Evolutionary conservation across 2,329 filamentous ascomycete genomes (phyloP).

Genomic region (Daldinia sp.): DNA sequence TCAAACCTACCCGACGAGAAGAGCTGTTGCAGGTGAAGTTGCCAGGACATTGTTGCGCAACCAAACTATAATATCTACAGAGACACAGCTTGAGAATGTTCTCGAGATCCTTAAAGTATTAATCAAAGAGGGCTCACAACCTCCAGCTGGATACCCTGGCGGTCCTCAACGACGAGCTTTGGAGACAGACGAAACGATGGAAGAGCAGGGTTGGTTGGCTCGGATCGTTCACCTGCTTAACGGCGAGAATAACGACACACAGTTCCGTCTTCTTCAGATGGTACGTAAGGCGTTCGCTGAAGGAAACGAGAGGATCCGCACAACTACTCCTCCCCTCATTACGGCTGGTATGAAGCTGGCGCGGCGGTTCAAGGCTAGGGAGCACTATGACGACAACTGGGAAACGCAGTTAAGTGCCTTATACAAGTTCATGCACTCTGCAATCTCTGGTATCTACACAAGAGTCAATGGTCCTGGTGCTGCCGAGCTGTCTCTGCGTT

Average conservation of each 20-base stretch:
- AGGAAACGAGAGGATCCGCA: slow-evolving; percentile 94
- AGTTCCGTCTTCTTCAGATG: slow-evolving; percentile 92
- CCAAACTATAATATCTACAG: slow-evolving; percentile 81
- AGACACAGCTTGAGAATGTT: slow-evolving; percentile 86
- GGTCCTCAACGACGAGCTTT: slow-evolving; percentile 78
- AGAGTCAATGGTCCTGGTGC: slow-evolving; percentile 82
- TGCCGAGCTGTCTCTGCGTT: slow-evolving; percentile 86
- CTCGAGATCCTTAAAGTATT: slow-evolving; percentile 89
- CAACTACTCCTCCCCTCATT: slow-evolving; percentile 92
- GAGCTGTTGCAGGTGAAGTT: slow-evolving; percentile 91
- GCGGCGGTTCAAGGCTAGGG: slow-evolving; percentile 86
- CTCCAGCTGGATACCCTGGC: slow-evolving; percentile 85
- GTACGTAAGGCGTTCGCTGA: slow-evolving; percentile 88
- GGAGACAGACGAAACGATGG: slow-evolving; percentile 97
- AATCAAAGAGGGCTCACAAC: slow-evolving; percentile 91
- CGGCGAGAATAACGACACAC: slow-evolving; percentile 87
- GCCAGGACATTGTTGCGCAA: slow-evolving; percentile 85
- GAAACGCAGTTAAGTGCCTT: slow-evolving; percentile 77
- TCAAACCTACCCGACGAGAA: slow-evolving; percentile 91
- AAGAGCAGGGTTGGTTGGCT: slow-evolving; percentile 97
- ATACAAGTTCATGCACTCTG: slow-evolving; percentile 95
- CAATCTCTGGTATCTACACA: slow-evolving; percentile 86
- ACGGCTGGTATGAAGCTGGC: slow-evolving; percentile 92
- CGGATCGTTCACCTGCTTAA: slow-evolving; percentile 90
- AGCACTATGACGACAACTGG: slow-evolving; percentile 81